Evolutionary conservation across 352 stramenopile genomes (phyloP), one percentile per base, ranked within the genome.

Genomic region (Pythium utonaiense): DNA sequence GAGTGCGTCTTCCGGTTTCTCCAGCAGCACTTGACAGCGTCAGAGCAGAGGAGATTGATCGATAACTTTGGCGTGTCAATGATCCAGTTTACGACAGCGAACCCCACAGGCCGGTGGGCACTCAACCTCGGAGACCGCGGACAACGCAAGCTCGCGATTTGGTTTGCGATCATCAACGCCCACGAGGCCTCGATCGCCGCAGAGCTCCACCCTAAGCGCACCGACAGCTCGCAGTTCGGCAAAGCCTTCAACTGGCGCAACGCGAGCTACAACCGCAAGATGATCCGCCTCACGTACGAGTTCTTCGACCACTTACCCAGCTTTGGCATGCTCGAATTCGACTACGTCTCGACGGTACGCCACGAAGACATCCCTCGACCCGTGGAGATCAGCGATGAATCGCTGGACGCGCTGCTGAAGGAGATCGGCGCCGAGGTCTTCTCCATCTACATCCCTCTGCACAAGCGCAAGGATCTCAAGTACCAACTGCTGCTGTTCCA

Each of bases 401-500:
- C 71, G 6, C 49, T 91, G 6, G 66, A 77, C 2, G 34, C 34
- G 4, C 55, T 89, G 27, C 44, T 91, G 10, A 25, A 59, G 14
- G 65, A 73, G 6, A 69, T 91, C n/a, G 78, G 75, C n/a, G 73
- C 77, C 25, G 81, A 91, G 53, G 73, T 89, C 8, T 86, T 69
- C 44, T 68, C 81, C 14, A 75, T 89, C 44, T 91, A 91, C 66
- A 75, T 89, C n/a, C 81, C 81, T 0, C 34, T 82, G n/a, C 75
- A 80, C 66, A 85, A 86, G 51, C 81, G 78, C 7, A 73, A 77
- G 40, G 82, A 91, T 41, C 66, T 91, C 38, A 88, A 86, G 70
- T 87, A 88, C 56, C 81, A 91, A 41, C 67, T 91, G 10, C 52
- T 87, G 8, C 44, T 91, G 4, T 83, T 91, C 42, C 81, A 89